Percentiles rank a stretch among this genome's conserved stretches.
phyloP scores from a whole-genome alignment of 805 yeast species.

The Lachancea quebecensis region DNA sequence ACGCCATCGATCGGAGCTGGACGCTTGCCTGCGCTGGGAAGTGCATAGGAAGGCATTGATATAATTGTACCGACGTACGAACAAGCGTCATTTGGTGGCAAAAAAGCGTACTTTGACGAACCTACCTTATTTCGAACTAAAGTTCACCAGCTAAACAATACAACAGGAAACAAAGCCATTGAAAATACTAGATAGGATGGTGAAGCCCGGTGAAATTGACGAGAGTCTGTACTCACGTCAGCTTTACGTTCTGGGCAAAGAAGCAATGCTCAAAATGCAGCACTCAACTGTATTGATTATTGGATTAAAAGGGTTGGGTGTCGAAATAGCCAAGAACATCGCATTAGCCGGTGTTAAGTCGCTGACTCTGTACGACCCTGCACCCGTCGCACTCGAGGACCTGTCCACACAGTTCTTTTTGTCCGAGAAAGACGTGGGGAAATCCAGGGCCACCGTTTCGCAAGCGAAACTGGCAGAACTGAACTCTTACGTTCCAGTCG shows the following conservation, averaged over 20 bases:
- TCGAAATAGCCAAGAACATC: slow-evolving; percentile 93
- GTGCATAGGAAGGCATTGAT: too few species aligned
- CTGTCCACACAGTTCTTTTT: slow-evolving; percentile 88
- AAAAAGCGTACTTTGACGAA: background rate
- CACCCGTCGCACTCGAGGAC: slow-evolving; percentile 57
- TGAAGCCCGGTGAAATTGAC: slow-evolving; percentile 53
- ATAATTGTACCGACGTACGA: background rate
- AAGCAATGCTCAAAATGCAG: slow-evolving; percentile 97
- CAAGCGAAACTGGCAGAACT: slow-evolving; percentile 66
- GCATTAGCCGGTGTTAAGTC: slow-evolving; percentile 97
- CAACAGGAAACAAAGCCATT: background rate
- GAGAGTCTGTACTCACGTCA: slow-evolving; percentile 95
- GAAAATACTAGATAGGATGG: slow-evolving; percentile 8
- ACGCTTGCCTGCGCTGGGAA: too few species aligned
- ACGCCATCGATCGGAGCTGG: too few species aligned
- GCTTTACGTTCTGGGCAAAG: slow-evolving; percentile 91
- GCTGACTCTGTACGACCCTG: slow-evolving; percentile 77
- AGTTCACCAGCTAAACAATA: too few species aligned
- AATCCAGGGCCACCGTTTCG: slow-evolving; percentile 68
- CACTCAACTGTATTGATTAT: slow-evolving; percentile 83
- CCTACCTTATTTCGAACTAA: too few species aligned
- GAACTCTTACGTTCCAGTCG: slow-evolving; percentile 84
- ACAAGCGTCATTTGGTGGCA: slow-evolving; percentile 1
- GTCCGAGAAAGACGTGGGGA: slow-evolving; percentile 63
- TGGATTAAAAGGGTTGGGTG: slow-evolving; percentile 89